Evolutionary conservation across 2,329 filamentous ascomycete genomes (phyloP).

Genomic region (Beauveria pseudobassiana): DNA sequence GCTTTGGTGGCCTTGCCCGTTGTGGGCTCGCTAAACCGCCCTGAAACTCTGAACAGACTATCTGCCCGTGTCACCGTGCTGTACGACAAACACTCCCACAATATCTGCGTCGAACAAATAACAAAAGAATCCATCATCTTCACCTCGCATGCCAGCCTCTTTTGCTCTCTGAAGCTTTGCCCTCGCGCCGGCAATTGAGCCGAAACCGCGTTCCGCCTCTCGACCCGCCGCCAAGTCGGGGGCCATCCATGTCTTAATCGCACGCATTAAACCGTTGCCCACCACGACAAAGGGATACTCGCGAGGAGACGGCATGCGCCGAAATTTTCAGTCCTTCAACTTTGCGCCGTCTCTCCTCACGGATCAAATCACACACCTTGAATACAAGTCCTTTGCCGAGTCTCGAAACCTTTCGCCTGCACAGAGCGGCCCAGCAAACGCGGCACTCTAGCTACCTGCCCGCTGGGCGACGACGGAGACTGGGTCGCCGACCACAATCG

Average conservation of each 20-base stretch:
- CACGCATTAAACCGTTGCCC: neutral
- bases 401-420: neutral
- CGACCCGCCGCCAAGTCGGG: conserved; percentile 1
- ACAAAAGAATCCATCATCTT: neutral
- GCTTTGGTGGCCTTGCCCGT: neutral
- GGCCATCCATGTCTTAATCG: conserved; percentile 2
- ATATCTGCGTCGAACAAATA: neutral
- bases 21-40: neutral
- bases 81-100: neutral
- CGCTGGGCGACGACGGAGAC: neutral
- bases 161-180: neutral
- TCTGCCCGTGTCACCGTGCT: neutral
- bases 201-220: neutral
- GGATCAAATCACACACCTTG: neutral
- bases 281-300: neutral
- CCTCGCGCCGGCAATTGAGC: neutral
- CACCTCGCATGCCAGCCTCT: neutral
- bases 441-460: neutral
- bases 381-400: neutral
- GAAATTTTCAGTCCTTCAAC: neutral
- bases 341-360: neutral
- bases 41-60: neutral
- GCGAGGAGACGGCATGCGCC: neutral
- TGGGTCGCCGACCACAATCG: neutral
- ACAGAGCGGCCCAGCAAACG: neutral